Evolutionary conservation across 2,329 filamentous ascomycete genomes (phyloP), one percentile per base, ranked within the genome.

Genomic region (Penicillium sp.): DNA sequence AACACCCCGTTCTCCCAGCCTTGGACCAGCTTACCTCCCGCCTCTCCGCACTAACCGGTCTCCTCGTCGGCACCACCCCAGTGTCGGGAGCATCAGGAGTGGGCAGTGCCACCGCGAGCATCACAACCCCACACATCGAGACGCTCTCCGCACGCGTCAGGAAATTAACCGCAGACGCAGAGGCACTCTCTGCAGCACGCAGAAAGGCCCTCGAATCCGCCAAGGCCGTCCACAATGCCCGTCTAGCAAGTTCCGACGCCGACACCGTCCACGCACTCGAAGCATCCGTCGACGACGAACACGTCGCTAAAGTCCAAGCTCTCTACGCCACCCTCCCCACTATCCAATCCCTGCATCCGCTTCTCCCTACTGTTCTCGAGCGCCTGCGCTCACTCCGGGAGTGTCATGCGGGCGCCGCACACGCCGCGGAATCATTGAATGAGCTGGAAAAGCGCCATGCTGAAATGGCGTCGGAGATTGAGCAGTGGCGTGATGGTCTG

Each of bases 261-360:
- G 61, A 54, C 41, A 60, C 50, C 16, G 27, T 45, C 6, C 56
- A 60, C 3, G 54, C 63, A 14, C 59, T 64, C 10, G 59, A 60
- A 10, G 63, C 65, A 8, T 57, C 63, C 10, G 64, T 89, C 81
- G 35, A 86, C 4, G 71, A 73, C 8, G 89, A 95, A 60, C 87
- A 95, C 61, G 80, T 84, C 34, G 80, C 88, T 45, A 95, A 95
- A 68, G 87, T 99, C 67, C 93, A 95, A 57, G 88, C 91, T 1
- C 80, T 99, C 4, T 96, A 96, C 70, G 87, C 88, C 1, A 88
- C 89, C 3, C 75, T 99, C 13, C 86, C 90, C 1, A 93, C 89
- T 0, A 93, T 99, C 50, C 90, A 95, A 70, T 87, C 80, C 49
- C 77, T 99, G 7, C 80, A 89, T 5, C 93, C 93, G 1, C 78